Conservation (phyloP, 1,139 yeast species). For the Spencermartinsiella ligniputridi region DNA sequence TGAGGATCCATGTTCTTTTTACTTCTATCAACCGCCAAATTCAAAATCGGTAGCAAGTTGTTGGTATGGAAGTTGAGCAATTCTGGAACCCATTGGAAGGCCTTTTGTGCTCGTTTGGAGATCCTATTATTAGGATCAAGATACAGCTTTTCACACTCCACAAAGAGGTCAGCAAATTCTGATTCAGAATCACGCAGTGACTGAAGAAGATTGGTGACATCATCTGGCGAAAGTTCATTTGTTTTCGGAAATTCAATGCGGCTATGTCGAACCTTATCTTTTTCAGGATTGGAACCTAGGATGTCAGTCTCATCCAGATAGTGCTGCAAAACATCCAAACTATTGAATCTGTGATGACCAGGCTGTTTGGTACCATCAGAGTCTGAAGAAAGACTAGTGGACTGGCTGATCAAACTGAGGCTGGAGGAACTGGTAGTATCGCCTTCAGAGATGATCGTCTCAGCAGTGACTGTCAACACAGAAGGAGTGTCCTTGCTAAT, state of each 20-base stretch:
- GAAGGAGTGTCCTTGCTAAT: not conserved
- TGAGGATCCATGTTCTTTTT: slow-evolving; percentile 11
- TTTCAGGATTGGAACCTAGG: not conserved
- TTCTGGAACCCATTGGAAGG: slow-evolving; percentile 24
- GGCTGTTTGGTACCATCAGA: not conserved
- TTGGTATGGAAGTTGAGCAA: slow-evolving; percentile 24
- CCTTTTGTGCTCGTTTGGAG: slow-evolving; percentile 13
- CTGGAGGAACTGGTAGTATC: not conserved
- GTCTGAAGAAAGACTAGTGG: not conserved
- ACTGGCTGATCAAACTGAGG: not conserved
- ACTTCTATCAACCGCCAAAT: slow-evolving; percentile 17
- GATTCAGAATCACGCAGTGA: slow-evolving; percentile 4
- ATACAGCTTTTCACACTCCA: slow-evolving; percentile 23
- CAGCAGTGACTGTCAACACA: not conserved
- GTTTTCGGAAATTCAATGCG: not conserved
- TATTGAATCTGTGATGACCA: slow-evolving; percentile 15
- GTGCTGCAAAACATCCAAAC: slow-evolving; percentile 21
- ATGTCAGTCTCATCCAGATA: slow-evolving; percentile 15
- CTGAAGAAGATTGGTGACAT: not conserved
- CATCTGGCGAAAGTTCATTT: not conserved
- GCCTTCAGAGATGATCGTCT: not conserved
- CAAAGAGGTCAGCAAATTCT: slow-evolving; percentile 19
- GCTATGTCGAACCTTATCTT: not conserved
- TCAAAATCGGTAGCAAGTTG: slow-evolving; percentile 18
- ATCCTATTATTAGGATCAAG: slow-evolving; percentile 13